Percentiles rank a stretch among this genome's conserved stretches.
Evolutionary conservation across 331 rosid genomes (phyloP).

Genomic region (Malus hybrid): DNA sequence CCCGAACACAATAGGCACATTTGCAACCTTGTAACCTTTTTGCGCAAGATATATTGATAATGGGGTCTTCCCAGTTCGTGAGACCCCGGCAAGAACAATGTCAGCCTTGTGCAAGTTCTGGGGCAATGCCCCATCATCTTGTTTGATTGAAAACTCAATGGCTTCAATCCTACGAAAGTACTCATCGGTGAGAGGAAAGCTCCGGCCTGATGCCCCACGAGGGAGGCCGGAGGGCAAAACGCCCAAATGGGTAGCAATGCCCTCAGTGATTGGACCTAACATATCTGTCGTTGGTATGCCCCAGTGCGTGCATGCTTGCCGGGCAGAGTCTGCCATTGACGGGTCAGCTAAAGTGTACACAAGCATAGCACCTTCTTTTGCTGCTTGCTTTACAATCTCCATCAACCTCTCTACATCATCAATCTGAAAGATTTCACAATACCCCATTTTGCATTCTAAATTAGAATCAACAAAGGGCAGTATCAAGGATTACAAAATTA

Average conservation of each 20-base stretch:
- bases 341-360: slow-evolving; percentile 88
- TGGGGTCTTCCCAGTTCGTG: slow-evolving; percentile 97
- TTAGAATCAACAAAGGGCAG: not conserved
- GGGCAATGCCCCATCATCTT: slow-evolving; percentile 93
- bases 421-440: slow-evolving; percentile 33
- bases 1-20: slow-evolving; percentile 87
- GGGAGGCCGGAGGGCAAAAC: slow-evolving; percentile 86
- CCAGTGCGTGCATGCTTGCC: slow-evolving; percentile 68
- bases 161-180: slow-evolving; percentile 87
- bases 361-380: slow-evolving; percentile 70
- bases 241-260: slow-evolving; percentile 68
- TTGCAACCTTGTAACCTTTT: slow-evolving; percentile 87
- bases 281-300: slow-evolving; percentile 65
- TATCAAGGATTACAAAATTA: not conserved
- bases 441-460: not conserved
- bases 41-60: slow-evolving; percentile 85
- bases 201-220: slow-evolving; percentile 68
- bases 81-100: slow-evolving; percentile 79
- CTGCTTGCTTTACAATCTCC: slow-evolving; percentile 83
- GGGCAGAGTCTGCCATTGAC: slow-evolving; percentile 67
- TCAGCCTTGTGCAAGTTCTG: slow-evolving; percentile 78
- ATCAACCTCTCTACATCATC: slow-evolving; percentile 69
- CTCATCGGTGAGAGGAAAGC: slow-evolving; percentile 68
- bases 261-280: slow-evolving; percentile 75
- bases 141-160: slow-evolving; percentile 88